Percentiles rank a stretch among this genome's conserved stretches.
These are phyloP conservation scores for Rhizophagus clarus DNA, from an alignment of 192 early-diverging fungal genomes.

Conservation along the genomic window DNA sequence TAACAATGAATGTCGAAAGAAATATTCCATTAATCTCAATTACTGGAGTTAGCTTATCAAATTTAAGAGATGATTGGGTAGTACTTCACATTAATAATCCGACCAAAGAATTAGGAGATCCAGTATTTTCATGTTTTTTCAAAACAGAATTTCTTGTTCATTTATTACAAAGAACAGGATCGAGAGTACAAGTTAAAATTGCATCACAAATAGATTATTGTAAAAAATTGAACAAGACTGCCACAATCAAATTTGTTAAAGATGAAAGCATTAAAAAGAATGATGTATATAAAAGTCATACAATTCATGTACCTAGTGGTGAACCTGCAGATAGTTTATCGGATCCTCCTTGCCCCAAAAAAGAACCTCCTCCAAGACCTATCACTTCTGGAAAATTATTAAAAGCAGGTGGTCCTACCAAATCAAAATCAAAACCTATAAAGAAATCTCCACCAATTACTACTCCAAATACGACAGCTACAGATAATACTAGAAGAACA, in stretches of 20 bases:
- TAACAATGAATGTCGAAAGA: constrained; percentile 56
- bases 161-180: constrained; percentile 58
- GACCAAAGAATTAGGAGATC: constrained; percentile 59
- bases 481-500: constrained; percentile 29
- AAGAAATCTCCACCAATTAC: constrained; percentile 22
- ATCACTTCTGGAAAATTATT: constrained; percentile 43
- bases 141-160: constrained; percentile 76
- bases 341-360: constrained; percentile 42
- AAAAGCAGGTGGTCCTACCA: constrained; percentile 32
- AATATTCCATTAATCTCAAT: constrained; percentile 57
- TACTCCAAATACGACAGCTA: constrained; percentile 6
- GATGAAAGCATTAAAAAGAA: constrained; percentile 57
- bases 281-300: constrained; percentile 71
- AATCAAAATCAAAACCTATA: constrained; percentile 3
- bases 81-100: constrained; percentile 59
- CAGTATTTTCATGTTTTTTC: constrained; percentile 64
- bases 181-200: constrained; percentile 61
- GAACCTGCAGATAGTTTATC: constrained; percentile 61
- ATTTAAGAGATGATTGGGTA: constrained; percentile 73
- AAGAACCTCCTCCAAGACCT: constrained; percentile 34
- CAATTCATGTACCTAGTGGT: constrained; percentile 62
- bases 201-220: constrained; percentile 60
- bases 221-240: constrained; percentile 74
- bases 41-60: constrained; percentile 64
- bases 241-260: constrained; percentile 74